Conservation (phyloP, 129 eudicot species). For the Saposhnikovia divaricata region DNA sequence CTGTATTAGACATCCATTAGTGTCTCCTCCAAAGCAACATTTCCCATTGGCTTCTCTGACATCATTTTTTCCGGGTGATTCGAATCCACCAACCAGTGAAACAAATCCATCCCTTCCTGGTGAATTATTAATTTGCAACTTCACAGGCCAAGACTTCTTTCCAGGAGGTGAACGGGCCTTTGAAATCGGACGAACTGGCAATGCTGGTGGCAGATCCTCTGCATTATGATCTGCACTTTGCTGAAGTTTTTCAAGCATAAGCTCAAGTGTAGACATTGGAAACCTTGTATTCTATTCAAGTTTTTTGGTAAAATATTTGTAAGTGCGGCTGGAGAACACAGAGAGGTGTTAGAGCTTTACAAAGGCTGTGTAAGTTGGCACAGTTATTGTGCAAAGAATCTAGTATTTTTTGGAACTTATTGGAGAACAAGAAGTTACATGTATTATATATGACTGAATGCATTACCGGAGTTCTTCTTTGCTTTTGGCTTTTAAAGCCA, state of each 20-base stretch:
- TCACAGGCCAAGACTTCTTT: constrained; percentile 31
- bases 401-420: constrained; percentile 17
- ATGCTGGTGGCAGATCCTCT: constrained; percentile 38
- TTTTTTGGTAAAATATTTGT: background rate
- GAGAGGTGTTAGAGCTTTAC: background rate
- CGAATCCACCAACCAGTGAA: constrained; percentile 4
- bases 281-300: background rate
- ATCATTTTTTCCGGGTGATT: constrained; percentile 1
- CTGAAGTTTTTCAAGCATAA: constrained; percentile 51
- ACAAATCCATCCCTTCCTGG: constrained; percentile 1
- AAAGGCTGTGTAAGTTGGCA: constrained; percentile 9
- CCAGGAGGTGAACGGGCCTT: constrained; percentile 51
- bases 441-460: background rate
- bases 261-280: constrained; percentile 50
- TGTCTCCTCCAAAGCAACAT: background rate
- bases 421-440: constrained; percentile 12
- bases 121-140: constrained; percentile 9
- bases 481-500: constrained; percentile 23
- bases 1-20: constrained; percentile 17
- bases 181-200: constrained; percentile 58
- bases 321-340: background rate
- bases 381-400: constrained; percentile 18
- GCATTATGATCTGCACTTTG: constrained; percentile 31
- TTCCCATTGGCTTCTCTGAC: background rate
- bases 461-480: background rate